Percentiles rank a stretch among this genome's conserved stretches.
Conservation (phyloP, 129 eudicot genomes). For the Ambrosia trifida region DNA sequence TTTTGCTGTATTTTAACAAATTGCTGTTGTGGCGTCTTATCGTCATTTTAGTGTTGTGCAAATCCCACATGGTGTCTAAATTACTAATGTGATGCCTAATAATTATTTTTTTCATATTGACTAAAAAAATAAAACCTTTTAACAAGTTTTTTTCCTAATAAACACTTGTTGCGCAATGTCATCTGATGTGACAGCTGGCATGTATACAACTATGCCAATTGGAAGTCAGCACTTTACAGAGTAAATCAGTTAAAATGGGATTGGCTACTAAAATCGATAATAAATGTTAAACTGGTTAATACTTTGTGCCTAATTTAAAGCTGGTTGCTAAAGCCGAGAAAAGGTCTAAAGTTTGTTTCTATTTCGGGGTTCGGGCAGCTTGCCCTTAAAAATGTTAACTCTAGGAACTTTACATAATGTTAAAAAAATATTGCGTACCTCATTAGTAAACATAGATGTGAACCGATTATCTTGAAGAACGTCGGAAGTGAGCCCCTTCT, state of each 20-base stretch:
- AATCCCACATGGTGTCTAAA: background rate
- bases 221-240: background rate
- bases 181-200: background rate
- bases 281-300: background rate
- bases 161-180: background rate
- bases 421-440: conserved; percentile 35
- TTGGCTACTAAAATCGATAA: background rate
- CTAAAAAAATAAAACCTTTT: no score
- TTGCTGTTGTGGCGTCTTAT: no score
- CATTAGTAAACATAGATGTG: conserved; percentile 42
- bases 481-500: conserved; percentile 70
- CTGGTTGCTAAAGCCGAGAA: background rate
- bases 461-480: conserved; percentile 71
- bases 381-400: background rate
- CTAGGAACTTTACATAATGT: background rate
- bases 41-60: background rate
- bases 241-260: background rate
- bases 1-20: no score
- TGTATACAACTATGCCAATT: background rate
- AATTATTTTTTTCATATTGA: no score
- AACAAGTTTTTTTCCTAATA: background rate
- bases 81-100: no score
- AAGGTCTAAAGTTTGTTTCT: background rate
- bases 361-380: background rate
- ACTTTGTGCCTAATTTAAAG: background rate